These are phyloP conservation scores for Penicillium chermesinum DNA, from an alignment of 495 filamentous ascomycete genomes.

Conservation along the genomic window DNA sequence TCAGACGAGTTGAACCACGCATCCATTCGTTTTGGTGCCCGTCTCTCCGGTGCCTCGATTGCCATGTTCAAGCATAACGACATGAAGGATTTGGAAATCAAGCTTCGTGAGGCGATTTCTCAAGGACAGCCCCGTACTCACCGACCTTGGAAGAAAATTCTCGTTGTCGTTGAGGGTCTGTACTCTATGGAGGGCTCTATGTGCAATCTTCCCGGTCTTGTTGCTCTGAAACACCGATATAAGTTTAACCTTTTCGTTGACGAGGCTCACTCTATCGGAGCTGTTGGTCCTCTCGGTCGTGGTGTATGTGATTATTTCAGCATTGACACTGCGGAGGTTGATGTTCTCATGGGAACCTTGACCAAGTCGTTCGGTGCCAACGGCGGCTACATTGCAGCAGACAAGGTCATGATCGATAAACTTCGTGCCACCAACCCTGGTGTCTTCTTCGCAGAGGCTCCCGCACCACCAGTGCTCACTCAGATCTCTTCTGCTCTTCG, in stretches of 20 bases:
- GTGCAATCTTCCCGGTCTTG: constrained; percentile 85
- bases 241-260: constrained; percentile 95
- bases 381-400: constrained; percentile 89
- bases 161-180: constrained; percentile 92
- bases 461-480: constrained; percentile 76
- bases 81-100: constrained; percentile 77
- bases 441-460: constrained; percentile 81
- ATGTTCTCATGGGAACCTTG: constrained; percentile 96
- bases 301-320: constrained; percentile 97
- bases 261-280: constrained; percentile 95
- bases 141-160: constrained; percentile 96
- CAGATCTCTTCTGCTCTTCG: constrained; percentile 82
- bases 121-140: constrained; percentile 96
- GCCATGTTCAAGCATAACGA: constrained; percentile 97
- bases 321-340: constrained; percentile 80
- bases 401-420: constrained; percentile 88
- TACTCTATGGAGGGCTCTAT: constrained; percentile 99
- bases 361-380: constrained; percentile 99
- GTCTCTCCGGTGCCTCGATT: constrained; percentile 91
- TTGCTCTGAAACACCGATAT: constrained; percentile 86
- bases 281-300: constrained; percentile 78
- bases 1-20: constrained; percentile 97
- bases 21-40: constrained; percentile 90
- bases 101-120: constrained; percentile 84
- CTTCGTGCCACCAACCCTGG: constrained; percentile 81